Conservation (phyloP, 2,329 filamentous ascomycete genomes). For the Ophiocordyceps camponoti-floridani region DNA sequence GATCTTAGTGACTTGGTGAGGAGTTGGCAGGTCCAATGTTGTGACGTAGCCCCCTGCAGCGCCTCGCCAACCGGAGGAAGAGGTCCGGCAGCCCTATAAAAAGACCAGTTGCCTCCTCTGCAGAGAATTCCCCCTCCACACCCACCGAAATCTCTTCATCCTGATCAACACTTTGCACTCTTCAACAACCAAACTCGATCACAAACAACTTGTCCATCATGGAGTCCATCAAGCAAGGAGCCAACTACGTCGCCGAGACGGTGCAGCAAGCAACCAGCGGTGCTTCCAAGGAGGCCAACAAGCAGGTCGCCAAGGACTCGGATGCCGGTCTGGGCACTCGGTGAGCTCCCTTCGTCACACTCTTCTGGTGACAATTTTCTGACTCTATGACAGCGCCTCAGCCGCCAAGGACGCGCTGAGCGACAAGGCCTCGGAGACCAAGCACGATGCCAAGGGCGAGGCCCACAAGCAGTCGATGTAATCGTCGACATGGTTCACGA, state of each 20-base stretch:
- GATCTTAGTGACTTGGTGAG: neutral
- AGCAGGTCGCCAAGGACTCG: slow-evolving; percentile 46
- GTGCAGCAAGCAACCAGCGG: slow-evolving; percentile 37
- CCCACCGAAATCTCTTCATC: neutral
- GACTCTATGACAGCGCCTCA: slow-evolving; percentile 14
- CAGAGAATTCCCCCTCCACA: neutral
- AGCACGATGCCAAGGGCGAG: slow-evolving; percentile 20
- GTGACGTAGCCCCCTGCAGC: neutral
- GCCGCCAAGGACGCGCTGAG: slow-evolving; percentile 29
- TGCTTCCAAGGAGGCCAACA: slow-evolving; percentile 54
- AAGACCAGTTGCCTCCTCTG: neutral
- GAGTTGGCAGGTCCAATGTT: neutral
- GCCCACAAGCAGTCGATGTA: slow-evolving; percentile 24
- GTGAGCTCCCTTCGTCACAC: neutral
- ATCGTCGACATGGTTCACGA: neutral
- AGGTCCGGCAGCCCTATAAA: neutral
- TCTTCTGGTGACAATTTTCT: neutral
- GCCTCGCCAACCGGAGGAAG: neutral
- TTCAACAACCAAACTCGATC: slow-evolving; percentile 1
- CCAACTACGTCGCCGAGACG: slow-evolving; percentile 52
- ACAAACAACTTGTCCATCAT: slow-evolving; percentile 17
- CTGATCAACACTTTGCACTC: neutral
- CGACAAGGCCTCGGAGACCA: slow-evolving; percentile 25
- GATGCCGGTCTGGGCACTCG: slow-evolving; percentile 27
- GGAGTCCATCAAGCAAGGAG: slow-evolving; percentile 39